Conservation (phyloP, 2,329 filamentous ascomycete genomes). For the Cryphonectria naterciae region DNA sequence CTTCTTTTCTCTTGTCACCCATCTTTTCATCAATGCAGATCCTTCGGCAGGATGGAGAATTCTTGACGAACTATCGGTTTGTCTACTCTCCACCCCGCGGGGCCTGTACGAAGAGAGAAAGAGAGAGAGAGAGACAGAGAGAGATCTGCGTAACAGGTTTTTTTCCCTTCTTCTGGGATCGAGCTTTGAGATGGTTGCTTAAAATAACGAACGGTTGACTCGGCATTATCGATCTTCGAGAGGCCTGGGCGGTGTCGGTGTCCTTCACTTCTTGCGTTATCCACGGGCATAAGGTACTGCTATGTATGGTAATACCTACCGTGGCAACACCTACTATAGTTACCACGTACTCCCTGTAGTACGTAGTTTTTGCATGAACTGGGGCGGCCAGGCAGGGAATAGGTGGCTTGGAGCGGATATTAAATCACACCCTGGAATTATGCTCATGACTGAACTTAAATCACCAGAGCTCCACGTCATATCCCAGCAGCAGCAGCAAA, state of each 20-base stretch:
- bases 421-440: constrained; percentile 1
- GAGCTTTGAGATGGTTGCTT: neutral
- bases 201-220: neutral
- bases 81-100: neutral
- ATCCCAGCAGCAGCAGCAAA: neutral
- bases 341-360: neutral
- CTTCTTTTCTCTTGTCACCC: neutral
- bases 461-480: constrained; percentile 5
- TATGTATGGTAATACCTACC: neutral
- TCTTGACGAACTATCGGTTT: neutral
- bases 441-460: constrained; percentile 3
- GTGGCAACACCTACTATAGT: no score
- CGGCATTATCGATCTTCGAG: constrained; percentile 1
- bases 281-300: neutral
- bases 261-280: neutral
- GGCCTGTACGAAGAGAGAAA: neutral
- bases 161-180: neutral
- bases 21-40: neutral
- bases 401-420: neutral
- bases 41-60: neutral
- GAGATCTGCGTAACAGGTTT: neutral
- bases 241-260: neutral
- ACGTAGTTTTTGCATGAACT: neutral
- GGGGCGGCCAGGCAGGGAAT: neutral
- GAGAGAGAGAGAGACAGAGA: neutral